Evolutionary conservation across 2,329 filamentous ascomycete species (phyloP).

Genomic region (Incumbomyces lentus): DNA sequence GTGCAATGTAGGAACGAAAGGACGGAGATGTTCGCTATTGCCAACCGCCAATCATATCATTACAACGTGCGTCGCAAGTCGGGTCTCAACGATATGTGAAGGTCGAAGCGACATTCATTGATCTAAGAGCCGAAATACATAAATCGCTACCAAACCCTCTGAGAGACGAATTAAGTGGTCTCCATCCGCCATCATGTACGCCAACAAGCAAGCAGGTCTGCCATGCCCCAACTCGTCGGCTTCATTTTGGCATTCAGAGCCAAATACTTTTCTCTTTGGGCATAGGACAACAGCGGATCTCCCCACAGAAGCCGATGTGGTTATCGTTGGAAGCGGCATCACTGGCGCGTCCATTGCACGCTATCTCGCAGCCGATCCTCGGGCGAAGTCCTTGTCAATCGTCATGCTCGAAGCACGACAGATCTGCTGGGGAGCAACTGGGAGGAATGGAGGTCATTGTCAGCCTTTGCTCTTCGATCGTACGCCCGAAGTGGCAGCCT

Average conservation of each 20-base stretch:
- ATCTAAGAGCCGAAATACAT: too few species aligned
- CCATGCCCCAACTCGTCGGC: not conserved
- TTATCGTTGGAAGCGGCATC: constrained; percentile 32
- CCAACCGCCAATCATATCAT: too few species aligned
- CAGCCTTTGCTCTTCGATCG: constrained; percentile 33
- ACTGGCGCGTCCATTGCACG: constrained; percentile 28
- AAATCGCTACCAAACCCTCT: too few species aligned
- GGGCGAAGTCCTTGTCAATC: constrained; percentile 20
- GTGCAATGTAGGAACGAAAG: too few species aligned
- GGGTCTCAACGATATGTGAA: too few species aligned
- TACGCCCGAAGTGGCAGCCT: constrained; percentile 14
- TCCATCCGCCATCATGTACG: too few species aligned
- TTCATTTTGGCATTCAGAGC: constrained; percentile 7
- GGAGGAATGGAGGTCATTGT: constrained; percentile 15
- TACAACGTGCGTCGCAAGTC: too few species aligned
- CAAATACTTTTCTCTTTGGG: constrained; percentile 4
- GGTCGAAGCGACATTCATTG: too few species aligned
- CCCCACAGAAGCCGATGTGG: constrained; percentile 24
- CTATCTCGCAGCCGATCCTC: constrained; percentile 20
- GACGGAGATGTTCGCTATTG: too few species aligned
- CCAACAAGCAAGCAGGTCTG: not conserved
- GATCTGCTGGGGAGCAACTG: not conserved
- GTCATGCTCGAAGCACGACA: constrained; percentile 33
- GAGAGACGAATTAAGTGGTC: too few species aligned
- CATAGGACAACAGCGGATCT: constrained; percentile 11